Base-by-base conservation (phyloP, 2,329 filamentous ascomycete genomes). In the Dactylellina sp. region DNA sequence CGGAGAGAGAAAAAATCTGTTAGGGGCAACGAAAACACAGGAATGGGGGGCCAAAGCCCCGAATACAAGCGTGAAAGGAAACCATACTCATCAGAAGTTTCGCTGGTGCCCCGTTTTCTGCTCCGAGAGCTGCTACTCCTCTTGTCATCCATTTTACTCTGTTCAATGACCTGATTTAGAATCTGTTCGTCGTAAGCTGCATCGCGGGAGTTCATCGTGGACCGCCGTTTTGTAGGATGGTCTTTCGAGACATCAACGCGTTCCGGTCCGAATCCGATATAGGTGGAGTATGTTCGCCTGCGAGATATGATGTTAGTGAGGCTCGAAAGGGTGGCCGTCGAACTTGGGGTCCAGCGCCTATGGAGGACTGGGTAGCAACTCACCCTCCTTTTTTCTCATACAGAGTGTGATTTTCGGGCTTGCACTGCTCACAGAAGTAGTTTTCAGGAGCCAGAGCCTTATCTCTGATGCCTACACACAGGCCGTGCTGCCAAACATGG, bases 401-500 rank as follows among this genome's bases (percentile, higher is more conserved):
- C 76, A 97, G 89, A 80, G 89, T 92, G 84, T 99, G 95, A 59
- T 96, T 86, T 80, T 78, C 77, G 7, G 78, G 77, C 50, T 78
- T 78, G 83, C 95, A 99, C 81, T 92, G 87, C 83, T 99, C 95
- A 83, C 95, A 99, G 80, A 95, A 99, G 83, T 99, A 99, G 81
- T 98, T 93, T 62, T 98, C 94, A 7, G 95, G 95, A 77, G 92
- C 94, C 81, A 91, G 89, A 77, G 91, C 90, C 82, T 97, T 94
- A 77, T 95, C 95, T 84, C 96, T 93, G 79, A 99, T 97, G 74
- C 95, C 94, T 71, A 99, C 94, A 80, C 95, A 99, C 74, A 93
- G 94, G 79, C 95, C 95, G 81, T 99, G 95, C 81, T 99, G 95
- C 95, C 94, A 99, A 76, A 98, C 95, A 81, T 96, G 96, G 85